Percentiles rank a stretch among this genome's conserved stretches.
phyloP scores from a whole-genome alignment of 768 basidiomycete genomes.

The Rhodotorula toruloides region DNA sequence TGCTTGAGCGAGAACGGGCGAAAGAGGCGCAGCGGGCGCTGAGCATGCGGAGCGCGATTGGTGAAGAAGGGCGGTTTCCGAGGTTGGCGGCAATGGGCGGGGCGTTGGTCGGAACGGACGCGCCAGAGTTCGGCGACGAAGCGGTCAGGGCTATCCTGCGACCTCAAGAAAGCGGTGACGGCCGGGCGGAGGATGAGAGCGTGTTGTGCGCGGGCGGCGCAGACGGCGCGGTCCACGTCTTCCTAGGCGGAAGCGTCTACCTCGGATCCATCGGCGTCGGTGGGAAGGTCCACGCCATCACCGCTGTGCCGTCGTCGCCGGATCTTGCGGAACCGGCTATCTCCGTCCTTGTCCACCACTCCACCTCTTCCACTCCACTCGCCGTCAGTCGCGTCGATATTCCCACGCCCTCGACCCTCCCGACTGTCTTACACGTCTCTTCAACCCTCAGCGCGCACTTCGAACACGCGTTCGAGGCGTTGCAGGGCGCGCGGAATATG shows the following conservation, averaged over 20 bases:
- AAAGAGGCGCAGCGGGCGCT: constrained; percentile 34
- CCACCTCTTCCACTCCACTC: neutral
- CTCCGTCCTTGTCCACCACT: neutral
- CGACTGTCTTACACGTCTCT: constrained; percentile 14
- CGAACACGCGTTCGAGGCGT: constrained; percentile 30
- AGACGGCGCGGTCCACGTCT: constrained; percentile 28
- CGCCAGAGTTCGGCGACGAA: neutral
- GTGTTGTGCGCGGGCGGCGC: constrained; percentile 23
- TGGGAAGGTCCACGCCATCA: neutral
- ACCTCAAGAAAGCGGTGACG: neutral
- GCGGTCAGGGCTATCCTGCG: neutral
- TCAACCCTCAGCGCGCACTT: constrained; percentile 14
- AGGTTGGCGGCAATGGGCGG: neutral
- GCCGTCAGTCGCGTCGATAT: neutral
- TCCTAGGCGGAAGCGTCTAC: constrained; percentile 31
- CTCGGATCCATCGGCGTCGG: constrained; percentile 19
- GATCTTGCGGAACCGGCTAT: neutral
- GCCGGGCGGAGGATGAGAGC: constrained; percentile 4
- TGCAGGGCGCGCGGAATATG: constrained; percentile 27
- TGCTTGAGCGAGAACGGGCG: constrained; percentile 35
- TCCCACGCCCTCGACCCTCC: constrained; percentile 14
- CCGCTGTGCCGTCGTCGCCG: neutral
- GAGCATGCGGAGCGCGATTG: constrained; percentile 2
- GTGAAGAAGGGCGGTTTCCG: constrained; percentile 7
- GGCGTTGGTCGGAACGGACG: neutral